Evolutionary conservation across 2,329 filamentous ascomycete genomes (phyloP).

Genomic region (Penicillium sp.): DNA sequence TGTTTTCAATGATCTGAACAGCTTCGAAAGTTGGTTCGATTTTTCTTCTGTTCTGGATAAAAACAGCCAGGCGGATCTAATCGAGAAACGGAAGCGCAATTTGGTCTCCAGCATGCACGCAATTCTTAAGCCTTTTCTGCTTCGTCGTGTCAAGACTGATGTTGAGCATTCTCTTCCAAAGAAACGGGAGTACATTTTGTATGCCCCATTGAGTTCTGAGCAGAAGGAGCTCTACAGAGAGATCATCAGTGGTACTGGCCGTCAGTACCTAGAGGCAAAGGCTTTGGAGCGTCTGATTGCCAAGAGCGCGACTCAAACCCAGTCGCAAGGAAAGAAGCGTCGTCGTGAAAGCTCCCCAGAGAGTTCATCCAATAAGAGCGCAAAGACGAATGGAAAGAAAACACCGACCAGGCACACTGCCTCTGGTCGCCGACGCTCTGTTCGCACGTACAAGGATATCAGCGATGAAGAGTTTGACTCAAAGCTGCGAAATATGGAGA

Average conservation of each 20-base stretch:
- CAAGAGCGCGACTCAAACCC: slow-evolving; percentile 33
- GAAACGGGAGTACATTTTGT: slow-evolving; percentile 94
- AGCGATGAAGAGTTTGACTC: slow-evolving; percentile 84
- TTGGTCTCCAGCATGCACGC: slow-evolving; percentile 86
- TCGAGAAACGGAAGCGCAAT: slow-evolving; percentile 73
- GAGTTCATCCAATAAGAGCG: slow-evolving; percentile 64
- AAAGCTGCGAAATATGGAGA: slow-evolving; percentile 52
- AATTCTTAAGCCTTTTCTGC: slow-evolving; percentile 84
- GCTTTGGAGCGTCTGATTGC: slow-evolving; percentile 50
- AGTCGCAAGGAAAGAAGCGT: slow-evolving; percentile 57
- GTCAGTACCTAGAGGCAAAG: slow-evolving; percentile 51
- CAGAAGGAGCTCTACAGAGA: slow-evolving; percentile 89
- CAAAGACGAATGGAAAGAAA: slow-evolving; percentile 71
- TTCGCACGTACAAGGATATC: slow-evolving; percentile 64
- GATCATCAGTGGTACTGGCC: slow-evolving; percentile 74
- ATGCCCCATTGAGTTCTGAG: slow-evolving; percentile 84
- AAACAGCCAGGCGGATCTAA: slow-evolving; percentile 72
- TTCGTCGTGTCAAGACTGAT: slow-evolving; percentile 87
- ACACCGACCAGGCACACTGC: slow-evolving; percentile 62
- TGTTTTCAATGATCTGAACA: slow-evolving; percentile 89
- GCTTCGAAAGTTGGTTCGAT: slow-evolving; percentile 95
- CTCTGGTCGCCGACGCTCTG: slow-evolving; percentile 54
- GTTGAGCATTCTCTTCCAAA: slow-evolving; percentile 89
- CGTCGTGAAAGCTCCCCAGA: slow-evolving; percentile 49
- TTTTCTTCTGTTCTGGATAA: slow-evolving; percentile 90